Conservation (phyloP, 495 filamentous ascomycete species). For the Xylaria scruposa region DNA sequence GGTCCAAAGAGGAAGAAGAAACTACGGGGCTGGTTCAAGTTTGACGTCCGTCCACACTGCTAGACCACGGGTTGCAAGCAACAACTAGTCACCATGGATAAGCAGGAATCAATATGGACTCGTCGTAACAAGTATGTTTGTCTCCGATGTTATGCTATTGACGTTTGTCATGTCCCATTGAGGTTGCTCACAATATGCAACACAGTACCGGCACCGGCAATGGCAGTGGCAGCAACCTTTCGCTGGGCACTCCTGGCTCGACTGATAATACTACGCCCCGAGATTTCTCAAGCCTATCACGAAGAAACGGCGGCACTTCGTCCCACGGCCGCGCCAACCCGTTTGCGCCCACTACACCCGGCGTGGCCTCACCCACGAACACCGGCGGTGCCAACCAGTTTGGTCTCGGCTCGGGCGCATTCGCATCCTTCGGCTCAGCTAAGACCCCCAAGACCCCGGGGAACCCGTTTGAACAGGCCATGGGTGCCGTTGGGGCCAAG, state of each 20-base stretch:
- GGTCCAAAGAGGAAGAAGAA: slow-evolving; percentile 21
- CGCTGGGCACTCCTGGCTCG: slow-evolving; percentile 73
- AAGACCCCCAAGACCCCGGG: slow-evolving; percentile 91
- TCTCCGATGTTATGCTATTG: slow-evolving; percentile 1
- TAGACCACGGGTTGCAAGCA: slow-evolving; percentile 21
- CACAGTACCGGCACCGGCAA: slow-evolving; percentile 47
- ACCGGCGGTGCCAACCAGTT: slow-evolving; percentile 90
- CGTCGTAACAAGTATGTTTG: slow-evolving; percentile 86
- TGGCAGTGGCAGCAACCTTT: slow-evolving; percentile 87
- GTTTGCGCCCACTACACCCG: slow-evolving; percentile 81
- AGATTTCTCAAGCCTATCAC: slow-evolving; percentile 43
- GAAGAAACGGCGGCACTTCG: slow-evolving; percentile 65
- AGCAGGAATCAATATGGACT: slow-evolving; percentile 73
- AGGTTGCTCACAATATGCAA: slow-evolving; percentile 14
- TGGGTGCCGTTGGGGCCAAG: slow-evolving; percentile 69
- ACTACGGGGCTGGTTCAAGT: slow-evolving; percentile 28
- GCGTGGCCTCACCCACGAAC: slow-evolving; percentile 82
- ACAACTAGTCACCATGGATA: slow-evolving; percentile 43
- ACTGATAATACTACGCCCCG: slow-evolving; percentile 73
- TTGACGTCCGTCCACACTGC: slow-evolving; percentile 17
- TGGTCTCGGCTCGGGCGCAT: slow-evolving; percentile 91
- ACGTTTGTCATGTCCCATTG: slow-evolving; percentile 4
- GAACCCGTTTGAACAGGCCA: slow-evolving; percentile 74
- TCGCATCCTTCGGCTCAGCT: slow-evolving; percentile 90
- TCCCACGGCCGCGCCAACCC: slow-evolving; percentile 85